These are phyloP conservation scores for Saposhnikovia divaricata DNA, from an alignment of 129 eudicot species.

Conservation along the genomic window DNA sequence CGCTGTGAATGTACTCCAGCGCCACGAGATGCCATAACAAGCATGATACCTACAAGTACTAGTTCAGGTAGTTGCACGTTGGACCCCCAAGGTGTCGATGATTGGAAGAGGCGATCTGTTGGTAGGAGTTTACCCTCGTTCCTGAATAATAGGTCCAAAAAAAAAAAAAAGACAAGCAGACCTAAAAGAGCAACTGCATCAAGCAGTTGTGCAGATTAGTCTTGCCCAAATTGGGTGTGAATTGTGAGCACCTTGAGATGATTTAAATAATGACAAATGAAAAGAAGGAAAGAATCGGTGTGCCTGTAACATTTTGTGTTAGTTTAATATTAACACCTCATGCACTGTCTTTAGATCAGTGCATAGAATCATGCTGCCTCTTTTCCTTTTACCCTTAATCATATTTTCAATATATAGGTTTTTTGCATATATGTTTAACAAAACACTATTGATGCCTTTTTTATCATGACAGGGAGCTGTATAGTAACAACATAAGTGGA, in stretches of 20 bases:
- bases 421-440: background rate
- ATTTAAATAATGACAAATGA: background rate
- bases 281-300: background rate
- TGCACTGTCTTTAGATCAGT: background rate
- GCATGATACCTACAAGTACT: background rate
- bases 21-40: background rate
- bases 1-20: background rate
- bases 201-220: background rate
- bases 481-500: constrained; percentile 83
- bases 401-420: background rate
- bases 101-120: background rate
- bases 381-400: background rate
- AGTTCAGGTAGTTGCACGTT: too few species aligned
- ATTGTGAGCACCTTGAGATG: background rate
- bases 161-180: background rate
- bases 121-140: background rate
- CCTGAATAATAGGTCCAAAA: background rate
- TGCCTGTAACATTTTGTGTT: background rate
- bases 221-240: background rate
- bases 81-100: too few species aligned
- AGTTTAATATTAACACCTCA: background rate
- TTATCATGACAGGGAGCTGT: constrained; percentile 57
- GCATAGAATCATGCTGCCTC: background rate
- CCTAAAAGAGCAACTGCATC: background rate
- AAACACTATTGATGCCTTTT: background rate